Percentiles rank a stretch among this genome's conserved stretches.
phyloP scores from a whole-genome alignment of 495 filamentous ascomycete species.

The Penicillium argentinense region DNA sequence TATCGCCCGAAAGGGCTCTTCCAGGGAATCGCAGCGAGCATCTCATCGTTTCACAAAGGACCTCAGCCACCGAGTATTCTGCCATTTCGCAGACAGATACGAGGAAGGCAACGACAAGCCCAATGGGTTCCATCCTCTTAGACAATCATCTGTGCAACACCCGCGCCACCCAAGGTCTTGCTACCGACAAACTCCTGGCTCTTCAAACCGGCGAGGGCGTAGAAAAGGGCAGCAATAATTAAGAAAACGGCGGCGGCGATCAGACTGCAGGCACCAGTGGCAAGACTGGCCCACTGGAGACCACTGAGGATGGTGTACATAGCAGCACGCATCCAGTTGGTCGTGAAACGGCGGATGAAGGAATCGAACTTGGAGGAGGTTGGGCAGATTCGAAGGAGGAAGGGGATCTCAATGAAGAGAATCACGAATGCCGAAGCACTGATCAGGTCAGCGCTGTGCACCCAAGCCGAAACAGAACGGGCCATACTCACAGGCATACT shows the following conservation, averaged over 20 bases:
- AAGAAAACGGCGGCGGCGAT: slow-evolving; percentile 86
- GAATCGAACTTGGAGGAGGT: slow-evolving; percentile 86
- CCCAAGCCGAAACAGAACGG: not conserved
- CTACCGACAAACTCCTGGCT: slow-evolving; percentile 93
- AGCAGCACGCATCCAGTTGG: slow-evolving; percentile 95
- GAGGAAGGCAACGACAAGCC: slow-evolving; percentile 3
- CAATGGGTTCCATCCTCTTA: slow-evolving; percentile 32
- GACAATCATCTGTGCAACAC: slow-evolving; percentile 98
- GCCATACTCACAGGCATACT: slow-evolving; percentile 73
- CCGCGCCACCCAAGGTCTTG: slow-evolving; percentile 94
- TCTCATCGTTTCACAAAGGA: slow-evolving; percentile 19
- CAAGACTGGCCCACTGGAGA: slow-evolving; percentile 79
- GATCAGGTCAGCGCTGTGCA: slow-evolving; percentile 14
- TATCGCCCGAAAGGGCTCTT: slow-evolving; percentile 13
- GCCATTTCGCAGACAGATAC: not conserved
- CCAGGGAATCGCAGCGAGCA: slow-evolving; percentile 22
- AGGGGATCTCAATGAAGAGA: slow-evolving; percentile 94
- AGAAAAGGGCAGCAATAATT: slow-evolving; percentile 74
- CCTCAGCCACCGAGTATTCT: slow-evolving; percentile 1
- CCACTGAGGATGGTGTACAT: slow-evolving; percentile 81
- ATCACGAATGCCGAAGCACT: slow-evolving; percentile 82
- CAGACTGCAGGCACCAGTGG: slow-evolving; percentile 59
- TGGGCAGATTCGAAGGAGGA: slow-evolving; percentile 96
- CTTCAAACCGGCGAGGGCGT: slow-evolving; percentile 79
- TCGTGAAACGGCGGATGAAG: slow-evolving; percentile 88